Conservation (phyloP, 176 grass and related monocot species). For the Eragrostis nindensis region DNA sequence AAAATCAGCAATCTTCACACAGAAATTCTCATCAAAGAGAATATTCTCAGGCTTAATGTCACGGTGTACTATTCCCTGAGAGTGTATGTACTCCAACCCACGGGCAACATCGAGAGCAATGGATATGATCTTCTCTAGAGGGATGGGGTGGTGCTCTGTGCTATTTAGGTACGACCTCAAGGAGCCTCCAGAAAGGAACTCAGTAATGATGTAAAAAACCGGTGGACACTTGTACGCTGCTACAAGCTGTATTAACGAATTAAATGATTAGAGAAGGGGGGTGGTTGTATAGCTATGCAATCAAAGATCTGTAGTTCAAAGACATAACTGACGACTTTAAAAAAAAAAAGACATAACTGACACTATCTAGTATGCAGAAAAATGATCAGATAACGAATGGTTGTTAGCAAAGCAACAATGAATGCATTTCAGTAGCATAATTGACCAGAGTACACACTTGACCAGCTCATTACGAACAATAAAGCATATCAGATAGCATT, state of each 20-base stretch:
- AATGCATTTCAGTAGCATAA: neutral
- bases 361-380: neutral
- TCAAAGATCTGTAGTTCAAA: constrained; percentile 4
- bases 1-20: constrained; percentile 76
- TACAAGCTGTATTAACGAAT: constrained; percentile 57
- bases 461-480: constrained; percentile 8
- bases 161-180: constrained; percentile 70
- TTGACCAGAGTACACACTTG: too few species aligned
- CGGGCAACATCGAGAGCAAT: constrained; percentile 60
- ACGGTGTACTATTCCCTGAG: constrained; percentile 74
- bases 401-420: neutral
- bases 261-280: neutral
- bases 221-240: constrained; percentile 61
- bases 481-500: neutral
- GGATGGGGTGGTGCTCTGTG: constrained; percentile 52
- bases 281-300: neutral
- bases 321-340: neutral
- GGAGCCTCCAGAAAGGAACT: constrained; percentile 71
- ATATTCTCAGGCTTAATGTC: constrained; percentile 70
- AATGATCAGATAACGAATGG: neutral
- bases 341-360: too few species aligned
- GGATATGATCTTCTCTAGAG: constrained; percentile 60
- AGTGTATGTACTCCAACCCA: constrained; percentile 80
- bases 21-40: constrained; percentile 71
- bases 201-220: constrained; percentile 68